Base-by-base conservation (phyloP, 352 stramenopile species). In the Globisporangium nodosum region DNA sequence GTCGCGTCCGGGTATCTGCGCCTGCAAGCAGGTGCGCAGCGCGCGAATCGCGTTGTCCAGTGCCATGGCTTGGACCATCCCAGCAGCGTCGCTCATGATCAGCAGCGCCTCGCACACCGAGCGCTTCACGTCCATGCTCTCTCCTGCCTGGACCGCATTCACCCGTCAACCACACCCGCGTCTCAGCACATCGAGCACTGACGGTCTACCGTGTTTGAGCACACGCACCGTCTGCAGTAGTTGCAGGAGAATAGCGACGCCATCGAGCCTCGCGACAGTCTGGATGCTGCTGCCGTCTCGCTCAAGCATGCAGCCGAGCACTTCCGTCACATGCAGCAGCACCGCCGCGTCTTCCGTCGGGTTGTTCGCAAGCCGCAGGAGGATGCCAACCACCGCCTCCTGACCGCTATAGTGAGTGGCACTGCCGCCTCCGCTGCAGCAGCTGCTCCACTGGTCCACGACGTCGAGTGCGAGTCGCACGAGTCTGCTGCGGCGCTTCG, bases 391-490 rank as follows among this genome's bases (percentile, higher is more conserved):
- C 0, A 49, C 52, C 58, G 55, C 21, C 15, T 69, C 46, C 65
- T 67, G 37, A 5, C 1, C 37, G 37, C 0, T 15, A 13, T 12
- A 50, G 4, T 63, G 54, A 61, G 43, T 47, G 66, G 50, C 5
- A 54, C 13, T 3, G 59, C 60, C 24, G 71, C 56, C 53, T 12
- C 0, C 30, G 5, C 18, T 31, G 16, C 24, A n/a, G 53, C 42
- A 18, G 27, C 54, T 43, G 20, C 43, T 66, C 48, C 61, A 66
- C 33, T 61, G 61, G 30, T 76, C 67, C 30, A 83, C 50, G 37
- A 87, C 49, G 31, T 83, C 70, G 24, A 88, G 54, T 4, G 74
- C 70, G 15, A 71, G 56, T 18, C 70, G 76, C n/a, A 87, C 53
- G 40, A 68, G 61, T 30, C 70, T 73, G 21, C 61, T 68, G 42